Conservation (phyloP, 768 basidiomycete genomes). For the Porpolomopsis calyptriformis region DNA sequence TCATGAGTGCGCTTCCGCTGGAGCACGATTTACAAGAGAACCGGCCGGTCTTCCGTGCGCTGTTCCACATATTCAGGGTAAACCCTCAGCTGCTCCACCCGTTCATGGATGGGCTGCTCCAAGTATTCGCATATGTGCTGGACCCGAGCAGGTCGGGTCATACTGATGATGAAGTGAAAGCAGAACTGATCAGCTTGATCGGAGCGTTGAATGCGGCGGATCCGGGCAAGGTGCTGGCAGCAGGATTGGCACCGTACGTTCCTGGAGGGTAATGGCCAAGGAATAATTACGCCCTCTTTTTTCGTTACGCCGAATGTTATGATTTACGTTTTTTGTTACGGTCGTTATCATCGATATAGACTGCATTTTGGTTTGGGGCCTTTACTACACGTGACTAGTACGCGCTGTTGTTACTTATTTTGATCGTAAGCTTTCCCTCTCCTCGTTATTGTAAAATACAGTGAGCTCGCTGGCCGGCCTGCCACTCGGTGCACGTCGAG, state of each 20-base stretch:
- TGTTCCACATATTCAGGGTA: slow-evolving; percentile 81
- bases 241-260: slow-evolving; percentile 55
- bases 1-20: slow-evolving; percentile 75
- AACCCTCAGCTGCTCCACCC: slow-evolving; percentile 60
- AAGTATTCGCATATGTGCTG: slow-evolving; percentile 72
- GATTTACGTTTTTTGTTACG: neutral
- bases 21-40: slow-evolving; percentile 87
- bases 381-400: no score
- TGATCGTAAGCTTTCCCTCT: no score
- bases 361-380: no score
- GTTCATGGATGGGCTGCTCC: slow-evolving; percentile 69
- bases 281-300: slow-evolving; percentile 6
- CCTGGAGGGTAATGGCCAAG: slow-evolving; percentile 32
- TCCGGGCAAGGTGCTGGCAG: slow-evolving; percentile 70
- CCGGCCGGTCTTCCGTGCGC: slow-evolving; percentile 73
- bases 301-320: neutral
- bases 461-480: slow-evolving; percentile 55
- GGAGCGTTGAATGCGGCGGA: slow-evolving; percentile 61
- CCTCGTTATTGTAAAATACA: slow-evolving; percentile 2
- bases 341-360: no score
- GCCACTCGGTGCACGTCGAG: slow-evolving; percentile 28
- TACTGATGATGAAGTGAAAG: slow-evolving; percentile 68
- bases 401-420: slow-evolving; percentile 1
- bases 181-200: slow-evolving; percentile 66
- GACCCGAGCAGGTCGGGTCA: slow-evolving; percentile 67